phyloP scores from a whole-genome alignment of 1,139 yeast genomes.

The Saccharomyces hybrid region DNA sequence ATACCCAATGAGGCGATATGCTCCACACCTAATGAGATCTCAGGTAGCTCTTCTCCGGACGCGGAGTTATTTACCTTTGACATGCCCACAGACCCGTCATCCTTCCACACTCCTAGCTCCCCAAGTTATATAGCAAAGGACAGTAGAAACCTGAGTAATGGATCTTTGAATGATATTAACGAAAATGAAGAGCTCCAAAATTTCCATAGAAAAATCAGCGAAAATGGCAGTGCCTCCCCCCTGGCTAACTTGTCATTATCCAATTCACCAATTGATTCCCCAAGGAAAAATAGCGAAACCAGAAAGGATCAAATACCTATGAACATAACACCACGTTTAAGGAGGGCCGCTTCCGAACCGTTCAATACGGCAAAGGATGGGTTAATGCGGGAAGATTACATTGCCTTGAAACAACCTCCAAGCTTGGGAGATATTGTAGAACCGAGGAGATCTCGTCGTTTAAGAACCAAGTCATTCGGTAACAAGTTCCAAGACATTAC shows the following conservation, averaged over 20 bases:
- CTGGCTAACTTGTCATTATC: background rate
- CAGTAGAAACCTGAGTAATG: slow-evolving; percentile 19
- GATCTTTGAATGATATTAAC: slow-evolving; percentile 26
- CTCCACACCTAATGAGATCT: background rate
- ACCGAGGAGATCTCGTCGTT: slow-evolving; percentile 34
- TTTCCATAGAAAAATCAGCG: slow-evolving; percentile 10
- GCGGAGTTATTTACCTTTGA: background rate
- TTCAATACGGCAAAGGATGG: slow-evolving; percentile 3
- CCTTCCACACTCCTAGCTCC: slow-evolving; percentile 10
- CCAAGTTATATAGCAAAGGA: slow-evolving; percentile 10
- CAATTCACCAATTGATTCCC: background rate
- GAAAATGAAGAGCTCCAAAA: slow-evolving; percentile 27
- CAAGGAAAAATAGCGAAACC: background rate
- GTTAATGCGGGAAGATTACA: background rate
- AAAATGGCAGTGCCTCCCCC: background rate
- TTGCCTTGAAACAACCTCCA: slow-evolving; percentile 4
- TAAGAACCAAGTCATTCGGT: slow-evolving; percentile 44
- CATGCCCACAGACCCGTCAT: slow-evolving; percentile 8
- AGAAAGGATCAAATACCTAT: slow-evolving; percentile 9
- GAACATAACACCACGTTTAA: slow-evolving; percentile 12
- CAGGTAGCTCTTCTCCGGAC: background rate
- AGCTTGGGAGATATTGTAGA: slow-evolving; percentile 9
- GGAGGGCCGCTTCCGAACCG: slow-evolving; percentile 26
- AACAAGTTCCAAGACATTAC: slow-evolving; percentile 68
- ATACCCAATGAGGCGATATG: background rate